Evolutionary conservation across 169 alveolate genomes (phyloP), one percentile per base, ranked within the genome.

Genomic region (Babesia ovata): DNA sequence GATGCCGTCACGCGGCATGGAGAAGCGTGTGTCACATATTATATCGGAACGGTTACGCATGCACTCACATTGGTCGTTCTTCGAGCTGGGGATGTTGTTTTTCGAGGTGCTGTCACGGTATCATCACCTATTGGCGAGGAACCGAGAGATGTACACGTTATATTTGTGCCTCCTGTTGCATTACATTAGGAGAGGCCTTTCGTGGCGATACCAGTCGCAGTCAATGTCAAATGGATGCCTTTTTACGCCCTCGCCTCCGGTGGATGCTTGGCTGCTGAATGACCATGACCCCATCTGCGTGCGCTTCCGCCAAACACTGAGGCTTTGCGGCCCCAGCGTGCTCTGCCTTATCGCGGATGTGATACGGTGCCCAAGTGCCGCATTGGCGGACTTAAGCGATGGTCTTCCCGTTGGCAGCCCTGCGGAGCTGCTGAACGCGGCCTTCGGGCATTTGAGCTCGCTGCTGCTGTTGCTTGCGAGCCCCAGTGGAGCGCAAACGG

Each of bases 71-170:
- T 45, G 50, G 50, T 33, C 54, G 4, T 12, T 67, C 22, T 16
- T 21, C 17, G 76, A 67, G 19, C 24, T 67, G 21, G 63, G 49
- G 11, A 2, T 67, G 42, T 3, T 54, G 63, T 53, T 67, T 36
- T 33, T 67, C 17, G 76, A 67, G 19, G 76, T 67, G 19, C 39
- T 67, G 39, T 67, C 58, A n/a, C 76, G 76, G 44, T 53, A 67
- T 33, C 53, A 67, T 49, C 76, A 50, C 48, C 45, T 67, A 0
- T 49, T 67, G 26, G 57, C 4, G 10, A 45, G 39, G 14, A 26
- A 28, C 26, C 63, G 39, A 8, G 61, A 26, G 10, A 56, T n/a
- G 50, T 52, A 11, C 49, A 26, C 65, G 8, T 7, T 50, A 3
- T 67, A 33, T 36, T 8, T 52, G 39, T 42, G 76, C 29, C 17